A percentile compares a stretch with the other conserved stretches of the same genome.
Evolutionary conservation across 1,284 basidiomycete species (phyloP).

Genomic region (Sporisorium scitamineum): DNA sequence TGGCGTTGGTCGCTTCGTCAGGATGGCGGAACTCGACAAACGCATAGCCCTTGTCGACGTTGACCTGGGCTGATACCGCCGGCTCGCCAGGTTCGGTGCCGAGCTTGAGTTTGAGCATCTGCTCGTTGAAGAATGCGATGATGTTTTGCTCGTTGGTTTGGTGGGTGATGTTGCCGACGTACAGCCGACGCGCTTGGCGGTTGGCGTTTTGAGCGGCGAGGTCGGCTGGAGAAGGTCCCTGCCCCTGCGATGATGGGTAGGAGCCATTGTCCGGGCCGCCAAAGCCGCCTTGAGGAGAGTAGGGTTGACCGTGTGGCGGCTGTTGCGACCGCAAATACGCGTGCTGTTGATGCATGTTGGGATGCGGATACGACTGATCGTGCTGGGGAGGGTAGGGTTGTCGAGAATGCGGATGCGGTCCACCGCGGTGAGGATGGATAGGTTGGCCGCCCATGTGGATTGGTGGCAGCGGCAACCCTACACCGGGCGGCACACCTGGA

Average conservation of each 20-base stretch:
- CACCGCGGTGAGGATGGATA: conserved; percentile 36
- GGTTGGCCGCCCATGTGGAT: conserved; percentile 73
- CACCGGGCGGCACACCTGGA: conserved; percentile 45
- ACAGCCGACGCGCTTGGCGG: conserved; percentile 91
- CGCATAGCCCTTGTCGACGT: conserved; percentile 97
- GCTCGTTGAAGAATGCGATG: conserved; percentile 90
- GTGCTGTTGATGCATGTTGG: conserved; percentile 12
- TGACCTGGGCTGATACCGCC: conserved; percentile 91
- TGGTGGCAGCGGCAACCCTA: conserved; percentile 75
- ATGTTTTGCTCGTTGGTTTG: conserved; percentile 91
- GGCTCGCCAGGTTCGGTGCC: conserved; percentile 76
- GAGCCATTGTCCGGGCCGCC: conserved; percentile 13
- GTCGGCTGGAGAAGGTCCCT: conserved; percentile 22
- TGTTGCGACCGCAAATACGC: conserved; percentile 8
- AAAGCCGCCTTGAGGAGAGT: conserved; percentile 10
- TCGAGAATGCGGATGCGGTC: conserved; percentile 23
- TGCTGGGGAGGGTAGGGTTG: conserved; percentile 26
- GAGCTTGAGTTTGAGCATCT: conserved; percentile 86
- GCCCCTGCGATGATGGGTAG: conserved; percentile 10
- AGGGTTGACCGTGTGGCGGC: conserved; percentile 23
- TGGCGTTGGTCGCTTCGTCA: conserved; percentile 93
- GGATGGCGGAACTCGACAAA: conserved; percentile 93
- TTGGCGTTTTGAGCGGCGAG: conserved; percentile 36
- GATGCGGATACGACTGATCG: conserved; percentile 11
- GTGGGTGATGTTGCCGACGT: conserved; percentile 93